Percentiles rank a stretch among this genome's conserved stretches.
Evolutionary conservation across 208 protist species (phyloP).

Genomic region (Crithidia mellificae): DNA sequence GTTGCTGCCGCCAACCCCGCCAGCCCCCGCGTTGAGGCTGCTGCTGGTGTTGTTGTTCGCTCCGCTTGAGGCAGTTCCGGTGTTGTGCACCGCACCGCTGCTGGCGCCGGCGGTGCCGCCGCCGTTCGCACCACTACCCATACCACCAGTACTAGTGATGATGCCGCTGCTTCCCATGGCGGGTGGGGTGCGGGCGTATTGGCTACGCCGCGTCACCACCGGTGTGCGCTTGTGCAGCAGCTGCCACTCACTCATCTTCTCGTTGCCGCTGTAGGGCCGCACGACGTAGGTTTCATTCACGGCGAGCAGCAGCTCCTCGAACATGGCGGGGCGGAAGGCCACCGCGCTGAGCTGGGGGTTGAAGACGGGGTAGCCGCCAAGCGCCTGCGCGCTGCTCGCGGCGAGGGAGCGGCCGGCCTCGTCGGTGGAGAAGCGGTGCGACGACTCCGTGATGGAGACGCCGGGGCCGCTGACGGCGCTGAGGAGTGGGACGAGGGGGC

Average conservation of each 20-base stretch:
- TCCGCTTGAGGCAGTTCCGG: no score
- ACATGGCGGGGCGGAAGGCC: constrained; percentile 38
- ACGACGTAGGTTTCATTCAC: constrained; percentile 46
- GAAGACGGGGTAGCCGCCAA: constrained; percentile 38
- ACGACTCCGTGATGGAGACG: constrained; percentile 15
- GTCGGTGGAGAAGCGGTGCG: constrained; percentile 12
- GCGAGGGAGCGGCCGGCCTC: constrained; percentile 16
- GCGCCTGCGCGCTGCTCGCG: constrained; percentile 12
- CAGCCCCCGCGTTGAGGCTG: not conserved
- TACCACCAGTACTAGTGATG: not conserved
- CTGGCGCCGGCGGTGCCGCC: not conserved
- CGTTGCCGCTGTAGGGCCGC: constrained; percentile 36
- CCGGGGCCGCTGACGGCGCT: constrained; percentile 8
- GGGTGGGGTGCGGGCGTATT: constrained; percentile 1
- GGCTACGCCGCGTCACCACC: constrained; percentile 29
- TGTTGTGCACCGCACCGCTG: not conserved
- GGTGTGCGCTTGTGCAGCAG: constrained; percentile 35
- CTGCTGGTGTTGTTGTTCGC: no score
- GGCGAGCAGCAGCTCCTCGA: constrained; percentile 43
- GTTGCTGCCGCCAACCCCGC: not conserved
- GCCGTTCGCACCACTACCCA: not conserved
- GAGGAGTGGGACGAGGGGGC: not conserved
- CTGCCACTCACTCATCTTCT: constrained; percentile 45
- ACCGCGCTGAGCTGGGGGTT: constrained; percentile 36
- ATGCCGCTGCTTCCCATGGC: not conserved